Base-by-base conservation (phyloP, 2,329 filamentous ascomycete genomes). In the Ophiostoma montium region DNA sequence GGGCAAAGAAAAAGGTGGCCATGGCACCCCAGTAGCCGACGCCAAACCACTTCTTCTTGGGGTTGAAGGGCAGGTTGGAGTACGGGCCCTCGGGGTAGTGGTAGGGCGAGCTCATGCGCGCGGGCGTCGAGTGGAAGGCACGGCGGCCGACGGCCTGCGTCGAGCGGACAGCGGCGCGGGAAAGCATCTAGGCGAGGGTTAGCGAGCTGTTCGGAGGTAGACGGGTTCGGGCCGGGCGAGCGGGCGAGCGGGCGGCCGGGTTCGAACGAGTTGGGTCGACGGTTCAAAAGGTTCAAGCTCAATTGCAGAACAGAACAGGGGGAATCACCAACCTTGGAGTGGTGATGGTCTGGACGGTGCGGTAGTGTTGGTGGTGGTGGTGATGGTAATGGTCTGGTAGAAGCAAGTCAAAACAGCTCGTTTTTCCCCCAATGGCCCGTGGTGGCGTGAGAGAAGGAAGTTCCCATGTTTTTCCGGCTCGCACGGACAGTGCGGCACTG, bases 1-100 rank as follows among this genome's bases (percentile, higher is more conserved):
- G 80, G 50, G 71, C 70, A 63, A 70, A 63, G 67, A 82, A 82
- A 54, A 75, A 76, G 54, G 68, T 63, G 59, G 61, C 63, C 60
- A 66, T 64, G 73, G 85, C 92, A 55, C 65, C 65, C 84, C 87
- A 94, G 81, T 84, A 98, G 70, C 82, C 76, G 59, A 86, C 55
- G 57, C 72, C 78, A 67, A 98, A 98, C 71, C 76, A 84, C 71
- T 81, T 86, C 65, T 82, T 90, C 72, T 86, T 76, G 58, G 92
- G 85, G 77, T 98, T 94, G 81, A 98, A 98, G 58, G 92, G 92
- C 58, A 98, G 71, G 78, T 95, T 96, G 75, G 77, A 82, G 70
- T 87, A 84, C 63, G 90, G 86, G 57, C 90, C 92, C 75, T 96
- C 90, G 60, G 90, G 84, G 75, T 98, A 98, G 77, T 98, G 92